Percentiles rank a stretch among this genome's conserved stretches.
Evolutionary conservation across 164 flowering plant species (phyloP).

Genomic region (Chloranthus sessilifolius): DNA sequence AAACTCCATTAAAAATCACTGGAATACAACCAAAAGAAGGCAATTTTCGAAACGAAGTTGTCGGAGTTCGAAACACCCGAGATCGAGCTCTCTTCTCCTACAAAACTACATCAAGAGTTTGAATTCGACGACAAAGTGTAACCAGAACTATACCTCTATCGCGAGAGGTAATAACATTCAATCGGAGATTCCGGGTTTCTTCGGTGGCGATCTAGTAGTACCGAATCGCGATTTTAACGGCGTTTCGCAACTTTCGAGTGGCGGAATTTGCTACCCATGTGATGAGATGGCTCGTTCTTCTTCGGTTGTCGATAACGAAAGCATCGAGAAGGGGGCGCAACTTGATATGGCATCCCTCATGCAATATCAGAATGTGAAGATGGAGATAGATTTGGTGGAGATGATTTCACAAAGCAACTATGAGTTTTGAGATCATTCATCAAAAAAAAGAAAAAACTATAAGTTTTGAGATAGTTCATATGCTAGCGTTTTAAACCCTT

Average conservation of each 20-base stretch:
- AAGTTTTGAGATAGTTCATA: too few species aligned
- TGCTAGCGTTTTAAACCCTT: too few species aligned
- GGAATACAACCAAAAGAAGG: constrained; percentile 61
- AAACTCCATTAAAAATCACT: constrained; percentile 59
- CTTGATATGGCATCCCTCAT: constrained; percentile 10
- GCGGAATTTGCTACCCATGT: constrained; percentile 9
- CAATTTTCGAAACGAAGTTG: constrained; percentile 28
- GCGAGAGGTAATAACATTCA: background rate
- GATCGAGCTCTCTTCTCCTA: constrained; percentile 24
- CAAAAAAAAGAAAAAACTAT: too few species aligned
- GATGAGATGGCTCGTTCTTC: background rate
- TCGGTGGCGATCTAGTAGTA: background rate
- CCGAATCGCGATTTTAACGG: too few species aligned
- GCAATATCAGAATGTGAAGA: constrained; percentile 19
- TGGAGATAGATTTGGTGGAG: constrained; percentile 43
- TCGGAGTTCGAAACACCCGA: constrained; percentile 12
- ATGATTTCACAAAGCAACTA: constrained; percentile 26
- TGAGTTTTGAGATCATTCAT: too few species aligned
- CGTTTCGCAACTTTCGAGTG: background rate
- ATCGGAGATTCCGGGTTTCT: background rate
- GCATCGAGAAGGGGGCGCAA: constrained; percentile 13
- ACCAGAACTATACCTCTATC: background rate
- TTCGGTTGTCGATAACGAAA: background rate
- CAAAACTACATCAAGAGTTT: constrained; percentile 41
- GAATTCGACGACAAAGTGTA: background rate